Evolutionary conservation across 73 alveolate species (phyloP).

Genomic region (Tetrahymena thermophila): DNA sequence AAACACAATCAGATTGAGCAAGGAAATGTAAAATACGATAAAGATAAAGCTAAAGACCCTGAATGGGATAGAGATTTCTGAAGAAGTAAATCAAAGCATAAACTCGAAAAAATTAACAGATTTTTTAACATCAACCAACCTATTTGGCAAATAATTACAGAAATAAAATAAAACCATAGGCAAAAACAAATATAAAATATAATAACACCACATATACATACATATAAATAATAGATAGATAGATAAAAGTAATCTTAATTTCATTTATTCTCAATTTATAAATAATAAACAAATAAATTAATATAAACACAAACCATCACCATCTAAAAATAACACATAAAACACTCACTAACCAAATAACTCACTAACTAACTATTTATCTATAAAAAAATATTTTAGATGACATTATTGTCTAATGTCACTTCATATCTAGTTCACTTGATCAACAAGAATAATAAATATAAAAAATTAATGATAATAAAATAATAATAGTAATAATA

Average conservation of each 20-base stretch:
- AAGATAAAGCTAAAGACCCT: conserved; percentile 41
- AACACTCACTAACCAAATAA: neutral
- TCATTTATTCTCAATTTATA: no score
- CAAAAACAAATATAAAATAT: no score
- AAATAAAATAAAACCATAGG: no score
- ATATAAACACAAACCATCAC: no score
- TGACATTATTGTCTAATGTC: neutral
- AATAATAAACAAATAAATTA: no score
- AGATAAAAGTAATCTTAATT: no score
- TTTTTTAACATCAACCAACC: neutral
- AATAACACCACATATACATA: no score
- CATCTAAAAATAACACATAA: no score
- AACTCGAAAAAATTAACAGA: neutral
- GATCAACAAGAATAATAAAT: neutral
- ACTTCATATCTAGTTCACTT: neutral
- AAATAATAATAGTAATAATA: no score
- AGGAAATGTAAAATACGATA: conserved; percentile 6
- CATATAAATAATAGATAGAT: no score
- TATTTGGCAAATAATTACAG: neutral
- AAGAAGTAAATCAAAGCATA: neutral
- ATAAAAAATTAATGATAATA: no score
- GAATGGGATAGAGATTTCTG: conserved; percentile 47
- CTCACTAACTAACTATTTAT: neutral
- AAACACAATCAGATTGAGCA: neutral
- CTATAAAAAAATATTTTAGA: neutral